Evolutionary conservation across 148 eudicot species (phyloP).

Genomic region (Rhododendron kiyosumense): DNA sequence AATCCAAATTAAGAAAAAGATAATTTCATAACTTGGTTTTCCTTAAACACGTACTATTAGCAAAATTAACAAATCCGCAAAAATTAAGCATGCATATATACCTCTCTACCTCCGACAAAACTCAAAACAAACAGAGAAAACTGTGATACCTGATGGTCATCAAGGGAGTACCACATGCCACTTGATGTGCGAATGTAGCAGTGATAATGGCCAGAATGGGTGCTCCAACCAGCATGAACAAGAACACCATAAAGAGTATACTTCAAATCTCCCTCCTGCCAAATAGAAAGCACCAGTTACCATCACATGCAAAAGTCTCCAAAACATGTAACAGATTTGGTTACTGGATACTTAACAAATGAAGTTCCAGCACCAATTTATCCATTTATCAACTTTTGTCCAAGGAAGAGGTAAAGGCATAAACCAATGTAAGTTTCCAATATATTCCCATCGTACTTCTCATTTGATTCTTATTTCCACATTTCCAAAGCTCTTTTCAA

Average conservation of each 20-base stretch:
- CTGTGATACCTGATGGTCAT: constrained; percentile 73
- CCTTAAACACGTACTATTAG: neutral
- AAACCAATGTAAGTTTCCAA: neutral
- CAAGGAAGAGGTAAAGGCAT: neutral
- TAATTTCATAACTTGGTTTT: neutral
- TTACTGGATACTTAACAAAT: neutral
- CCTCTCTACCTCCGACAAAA: neutral
- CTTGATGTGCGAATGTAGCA: constrained; percentile 87
- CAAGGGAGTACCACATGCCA: constrained; percentile 91
- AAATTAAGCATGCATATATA: neutral
- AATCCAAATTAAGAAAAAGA: neutral
- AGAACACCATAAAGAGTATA: constrained; percentile 94
- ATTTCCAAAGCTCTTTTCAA: neutral
- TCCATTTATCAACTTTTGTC: neutral
- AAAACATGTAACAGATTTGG: neutral
- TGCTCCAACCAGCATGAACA: constrained; percentile 95
- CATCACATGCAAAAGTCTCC: neutral
- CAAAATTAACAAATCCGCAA: neutral
- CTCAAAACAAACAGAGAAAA: neutral
- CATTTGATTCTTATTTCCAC: neutral
- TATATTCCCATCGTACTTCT: neutral
- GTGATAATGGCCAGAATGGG: constrained; percentile 92
- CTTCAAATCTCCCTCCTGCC: constrained; percentile 78
- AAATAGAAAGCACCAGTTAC: neutral
- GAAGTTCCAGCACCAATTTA: neutral